Evolutionary conservation across 495 filamentous ascomycete species (phyloP).

Genomic region (Neurospora tetrasperma): DNA sequence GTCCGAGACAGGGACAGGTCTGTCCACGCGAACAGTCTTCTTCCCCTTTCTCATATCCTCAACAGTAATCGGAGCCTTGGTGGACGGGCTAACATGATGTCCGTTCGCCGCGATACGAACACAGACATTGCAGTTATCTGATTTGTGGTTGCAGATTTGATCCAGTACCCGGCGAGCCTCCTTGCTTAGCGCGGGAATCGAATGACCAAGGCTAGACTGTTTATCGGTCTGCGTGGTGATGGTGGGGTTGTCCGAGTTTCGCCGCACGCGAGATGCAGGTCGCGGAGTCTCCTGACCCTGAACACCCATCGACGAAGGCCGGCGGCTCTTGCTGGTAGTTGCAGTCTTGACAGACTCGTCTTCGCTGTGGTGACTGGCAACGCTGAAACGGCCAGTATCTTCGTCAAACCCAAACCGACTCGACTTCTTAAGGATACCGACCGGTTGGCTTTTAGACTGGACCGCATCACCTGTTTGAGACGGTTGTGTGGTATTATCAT

Average conservation of each 20-base stretch:
- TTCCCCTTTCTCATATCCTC: slow-evolving; percentile 28
- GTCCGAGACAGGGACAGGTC: slow-evolving; percentile 62
- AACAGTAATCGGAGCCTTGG: slow-evolving; percentile 14
- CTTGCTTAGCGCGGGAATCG: slow-evolving; percentile 32
- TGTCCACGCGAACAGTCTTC: slow-evolving; percentile 51
- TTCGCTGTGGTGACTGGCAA: slow-evolving; percentile 22
- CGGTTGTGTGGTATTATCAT: slow-evolving; percentile 12
- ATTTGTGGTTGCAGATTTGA: slow-evolving; percentile 50
- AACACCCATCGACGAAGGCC: neutral
- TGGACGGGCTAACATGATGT: slow-evolving; percentile 1
- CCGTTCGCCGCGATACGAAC: slow-evolving; percentile 44
- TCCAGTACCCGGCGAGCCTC: slow-evolving; percentile 50
- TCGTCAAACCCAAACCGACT: slow-evolving; percentile 28
- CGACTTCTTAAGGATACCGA: slow-evolving; percentile 35
- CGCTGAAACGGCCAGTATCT: slow-evolving; percentile 32
- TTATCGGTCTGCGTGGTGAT: slow-evolving; percentile 32
- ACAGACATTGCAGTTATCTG: slow-evolving; percentile 66
- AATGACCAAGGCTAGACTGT: slow-evolving; percentile 7
- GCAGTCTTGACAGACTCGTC: slow-evolving; percentile 6
- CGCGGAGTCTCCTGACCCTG: slow-evolving; percentile 12
- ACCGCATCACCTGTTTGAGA: slow-evolving; percentile 10
- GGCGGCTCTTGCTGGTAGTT: slow-evolving; percentile 6
- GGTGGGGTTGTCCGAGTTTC: slow-evolving; percentile 31
- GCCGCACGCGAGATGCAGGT: slow-evolving; percentile 18
- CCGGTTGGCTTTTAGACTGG: slow-evolving; percentile 21